Percentiles rank a stretch among this genome's conserved stretches.
phyloP scores from a whole-genome alignment of 208 protist genomes.

The Phytomonas sp. region DNA sequence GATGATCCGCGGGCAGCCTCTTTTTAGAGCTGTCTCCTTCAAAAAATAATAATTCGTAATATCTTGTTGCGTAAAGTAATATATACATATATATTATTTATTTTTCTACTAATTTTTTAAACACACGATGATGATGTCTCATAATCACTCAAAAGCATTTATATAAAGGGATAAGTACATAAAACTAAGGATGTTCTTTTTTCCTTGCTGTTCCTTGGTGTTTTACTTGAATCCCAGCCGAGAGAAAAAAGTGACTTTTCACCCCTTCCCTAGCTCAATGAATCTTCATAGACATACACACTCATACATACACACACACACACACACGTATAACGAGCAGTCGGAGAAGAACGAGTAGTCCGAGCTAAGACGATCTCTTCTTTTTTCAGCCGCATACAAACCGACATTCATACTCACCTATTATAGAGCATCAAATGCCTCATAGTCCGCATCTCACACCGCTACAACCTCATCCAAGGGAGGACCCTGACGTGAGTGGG shows the following conservation, averaged over 20 bases:
- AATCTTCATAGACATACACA: neutral
- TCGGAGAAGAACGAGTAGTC: neutral
- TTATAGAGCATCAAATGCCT: too few relatives aligned
- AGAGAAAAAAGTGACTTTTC: neutral
- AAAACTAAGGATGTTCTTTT: neutral
- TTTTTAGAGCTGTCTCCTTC: neutral
- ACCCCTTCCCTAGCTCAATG: neutral
- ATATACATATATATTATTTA: neutral
- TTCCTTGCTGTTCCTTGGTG: neutral
- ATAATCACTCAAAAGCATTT: neutral
- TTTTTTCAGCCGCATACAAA: too few relatives aligned
- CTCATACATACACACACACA: neutral
- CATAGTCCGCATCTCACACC: too few relatives aligned
- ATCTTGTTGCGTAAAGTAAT: too few relatives aligned
- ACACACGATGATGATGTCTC: neutral
- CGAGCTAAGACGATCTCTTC: neutral
- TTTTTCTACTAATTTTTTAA: neutral
- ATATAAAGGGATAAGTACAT: neutral
- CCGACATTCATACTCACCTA: too few relatives aligned
- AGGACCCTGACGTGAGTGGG: too few relatives aligned
- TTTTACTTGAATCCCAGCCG: neutral
- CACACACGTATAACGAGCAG: neutral
- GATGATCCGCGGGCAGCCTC: neutral
- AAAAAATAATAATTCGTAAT: neutral
- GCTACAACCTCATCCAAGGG: too few relatives aligned